A percentile compares a stretch with the other conserved stretches of the same genome.
phyloP scores from a whole-genome alignment of 306 rosid genomes.

The Abrus pulchellus region DNA sequence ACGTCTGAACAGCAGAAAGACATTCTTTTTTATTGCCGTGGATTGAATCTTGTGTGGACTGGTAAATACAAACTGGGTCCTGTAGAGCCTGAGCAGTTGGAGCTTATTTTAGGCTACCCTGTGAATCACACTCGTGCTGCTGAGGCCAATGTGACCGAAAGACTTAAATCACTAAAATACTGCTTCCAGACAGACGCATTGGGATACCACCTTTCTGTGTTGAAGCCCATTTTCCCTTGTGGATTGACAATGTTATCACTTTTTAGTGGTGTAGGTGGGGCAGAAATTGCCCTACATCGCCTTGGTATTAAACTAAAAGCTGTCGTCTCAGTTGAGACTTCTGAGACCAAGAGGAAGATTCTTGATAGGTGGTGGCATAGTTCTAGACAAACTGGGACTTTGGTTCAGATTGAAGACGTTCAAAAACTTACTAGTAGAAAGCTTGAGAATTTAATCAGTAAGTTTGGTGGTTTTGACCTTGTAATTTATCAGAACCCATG shows the following conservation, averaged over 20 bases:
- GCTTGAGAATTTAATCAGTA: conserved; percentile 61
- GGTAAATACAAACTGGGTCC: conserved; percentile 70
- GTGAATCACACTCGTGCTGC: conserved; percentile 64
- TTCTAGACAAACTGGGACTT: conserved; percentile 71
- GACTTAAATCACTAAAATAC: conserved; percentile 70
- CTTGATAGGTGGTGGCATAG: conserved; percentile 84
- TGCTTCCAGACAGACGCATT: conserved; percentile 87
- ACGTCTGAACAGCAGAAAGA: conserved; percentile 70
- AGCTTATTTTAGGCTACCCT: conserved; percentile 83
- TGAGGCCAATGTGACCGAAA: conserved; percentile 62
- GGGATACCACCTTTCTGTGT: conserved; percentile 78
- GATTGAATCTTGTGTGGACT: conserved; percentile 80
- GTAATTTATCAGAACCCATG: conserved; percentile 79
- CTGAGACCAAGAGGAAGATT: conserved; percentile 69
- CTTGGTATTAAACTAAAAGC: conserved; percentile 77
- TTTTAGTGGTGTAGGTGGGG: conserved; percentile 88
- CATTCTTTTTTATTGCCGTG: conserved; percentile 68
- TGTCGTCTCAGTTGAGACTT: conserved; percentile 79
- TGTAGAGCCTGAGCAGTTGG: conserved; percentile 73
- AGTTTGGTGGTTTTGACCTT: conserved; percentile 72
- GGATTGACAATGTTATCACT: conserved; percentile 78
- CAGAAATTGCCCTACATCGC: conserved; percentile 81
- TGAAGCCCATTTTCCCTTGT: conserved; percentile 72
- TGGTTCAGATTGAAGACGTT: conserved; percentile 81
- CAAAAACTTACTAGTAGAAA: conserved; percentile 71